A percentile compares a stretch with the other conserved stretches of the same genome.
These are phyloP conservation scores for Solanum hybrid DNA, from an alignment of 305 asterid species.

Conservation along the genomic window DNA sequence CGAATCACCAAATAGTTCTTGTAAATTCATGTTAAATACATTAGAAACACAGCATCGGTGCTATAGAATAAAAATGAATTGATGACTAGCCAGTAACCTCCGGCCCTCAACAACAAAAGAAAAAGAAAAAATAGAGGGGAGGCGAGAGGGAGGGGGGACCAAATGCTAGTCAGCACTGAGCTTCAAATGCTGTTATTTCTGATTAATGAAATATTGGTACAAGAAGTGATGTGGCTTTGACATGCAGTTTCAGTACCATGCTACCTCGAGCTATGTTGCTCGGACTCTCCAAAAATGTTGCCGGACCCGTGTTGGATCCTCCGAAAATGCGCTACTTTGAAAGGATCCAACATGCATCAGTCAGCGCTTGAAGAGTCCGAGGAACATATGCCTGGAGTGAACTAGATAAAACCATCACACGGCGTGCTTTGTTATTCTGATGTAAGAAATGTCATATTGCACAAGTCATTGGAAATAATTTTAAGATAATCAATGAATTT, in stretches of 20 bases:
- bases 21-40: neutral
- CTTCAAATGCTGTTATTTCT: neutral
- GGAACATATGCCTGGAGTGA: neutral
- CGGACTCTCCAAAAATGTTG: neutral
- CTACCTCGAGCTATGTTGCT: neutral
- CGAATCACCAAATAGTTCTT: neutral
- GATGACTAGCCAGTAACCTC: neutral
- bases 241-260: neutral
- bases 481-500: neutral
- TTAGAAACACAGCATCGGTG: neutral
- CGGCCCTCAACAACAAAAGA: neutral
- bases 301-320: neutral
- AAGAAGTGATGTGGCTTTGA: neutral
- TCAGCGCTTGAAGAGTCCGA: neutral
- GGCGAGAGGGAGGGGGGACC: neutral
- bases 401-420: neutral
- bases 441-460: neutral
- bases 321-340: neutral
- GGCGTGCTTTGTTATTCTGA: neutral
- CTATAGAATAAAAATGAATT: neutral
- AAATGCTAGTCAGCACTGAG: neutral
- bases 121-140: neutral
- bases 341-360: neutral
- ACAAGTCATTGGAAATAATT: constrained; percentile 1
- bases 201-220: neutral